Evolutionary conservation across 148 eudicot species (phyloP), one percentile per base, ranked within the genome.

Genomic region (Talinum fruticosum): DNA sequence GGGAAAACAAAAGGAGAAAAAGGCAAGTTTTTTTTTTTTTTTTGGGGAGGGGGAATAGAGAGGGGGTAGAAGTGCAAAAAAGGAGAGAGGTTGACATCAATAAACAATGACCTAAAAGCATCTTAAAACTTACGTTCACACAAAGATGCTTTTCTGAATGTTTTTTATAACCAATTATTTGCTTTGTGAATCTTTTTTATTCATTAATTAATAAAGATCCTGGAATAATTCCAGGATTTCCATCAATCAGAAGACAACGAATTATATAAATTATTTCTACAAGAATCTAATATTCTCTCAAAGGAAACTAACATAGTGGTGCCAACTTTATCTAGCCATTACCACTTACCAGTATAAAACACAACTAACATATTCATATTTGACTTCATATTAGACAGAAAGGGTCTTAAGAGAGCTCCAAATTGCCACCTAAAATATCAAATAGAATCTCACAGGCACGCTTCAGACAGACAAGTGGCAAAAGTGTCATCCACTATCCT

Each of bases 241-340:
- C 66, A 78, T 68, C 79, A 78, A 41, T 35, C 0, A 72, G 45
- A 72, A 23, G 72, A 38, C 23, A 82, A 77, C 67, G 80, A 74
- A 78, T 62, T 78, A 68, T 16, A 74, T 36, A 69, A 47, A 78
- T 38, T 37, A 21, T 45, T 67, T 36, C n/a, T 59, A 23, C 41
- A 71, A 77, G 41, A 74, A 69, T 37, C 76, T 19, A 78, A 73
- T 69, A 82, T 82, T 78, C 79, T 79, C 71, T n/a, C 4, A 74
- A 69, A 66, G 77, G 72, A 51, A 45, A 69, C 33, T 57, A 77
- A 72, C 78, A 74, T 78, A 75, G 75, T 82, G 84, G 81, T 73
- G 71, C 62, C 67, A 78, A 78, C 84, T 82, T 75, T 78, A 74
- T 45, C 78, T 62, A 74, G 61, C 47, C 81, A 78, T 78, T 47